Percentiles rank a stretch among this genome's conserved stretches.
phyloP scores from a whole-genome alignment of 768 basidiomycete species.

The Lentinula raphanica region DNA sequence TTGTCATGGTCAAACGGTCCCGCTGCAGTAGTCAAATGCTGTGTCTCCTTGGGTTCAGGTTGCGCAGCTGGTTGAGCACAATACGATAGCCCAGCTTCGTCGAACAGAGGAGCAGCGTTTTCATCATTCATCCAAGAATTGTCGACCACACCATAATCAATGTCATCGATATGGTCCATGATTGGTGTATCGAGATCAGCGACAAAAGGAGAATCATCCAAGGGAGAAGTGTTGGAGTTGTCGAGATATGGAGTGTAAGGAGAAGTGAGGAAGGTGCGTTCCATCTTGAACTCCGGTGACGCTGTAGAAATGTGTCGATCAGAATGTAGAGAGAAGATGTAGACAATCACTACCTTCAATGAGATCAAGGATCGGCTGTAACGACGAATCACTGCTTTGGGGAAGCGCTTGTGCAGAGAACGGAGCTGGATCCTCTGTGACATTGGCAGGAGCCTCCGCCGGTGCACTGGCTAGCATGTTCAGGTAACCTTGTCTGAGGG shows the following conservation, averaged over 20 bases:
- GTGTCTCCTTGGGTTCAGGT: neutral
- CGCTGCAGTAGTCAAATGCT: neutral
- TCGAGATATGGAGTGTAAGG: constrained; percentile 6
- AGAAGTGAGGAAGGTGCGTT: constrained; percentile 1
- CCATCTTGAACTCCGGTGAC: neutral
- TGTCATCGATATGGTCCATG: constrained; percentile 6
- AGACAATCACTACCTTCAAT: neutral
- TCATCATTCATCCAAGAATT: neutral
- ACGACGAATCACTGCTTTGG: neutral
- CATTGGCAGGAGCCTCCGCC: neutral
- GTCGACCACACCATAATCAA: neutral
- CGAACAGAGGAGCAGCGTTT: neutral
- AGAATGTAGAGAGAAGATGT: neutral
- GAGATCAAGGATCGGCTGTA: neutral
- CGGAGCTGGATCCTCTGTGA: neutral
- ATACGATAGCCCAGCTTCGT: neutral
- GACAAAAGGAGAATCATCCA: constrained; percentile 7
- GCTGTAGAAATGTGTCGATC: neutral
- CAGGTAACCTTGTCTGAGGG: constrained; percentile 58
- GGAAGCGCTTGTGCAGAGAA: neutral
- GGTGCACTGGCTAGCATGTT: constrained; percentile 59
- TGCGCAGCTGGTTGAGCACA: neutral
- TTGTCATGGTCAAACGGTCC: neutral
- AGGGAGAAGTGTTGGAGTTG: constrained; percentile 1
- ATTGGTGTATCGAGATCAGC: constrained; percentile 5